Evolutionary conservation across 495 filamentous ascomycete genomes (phyloP).

Genomic region (Podospora comata): DNA sequence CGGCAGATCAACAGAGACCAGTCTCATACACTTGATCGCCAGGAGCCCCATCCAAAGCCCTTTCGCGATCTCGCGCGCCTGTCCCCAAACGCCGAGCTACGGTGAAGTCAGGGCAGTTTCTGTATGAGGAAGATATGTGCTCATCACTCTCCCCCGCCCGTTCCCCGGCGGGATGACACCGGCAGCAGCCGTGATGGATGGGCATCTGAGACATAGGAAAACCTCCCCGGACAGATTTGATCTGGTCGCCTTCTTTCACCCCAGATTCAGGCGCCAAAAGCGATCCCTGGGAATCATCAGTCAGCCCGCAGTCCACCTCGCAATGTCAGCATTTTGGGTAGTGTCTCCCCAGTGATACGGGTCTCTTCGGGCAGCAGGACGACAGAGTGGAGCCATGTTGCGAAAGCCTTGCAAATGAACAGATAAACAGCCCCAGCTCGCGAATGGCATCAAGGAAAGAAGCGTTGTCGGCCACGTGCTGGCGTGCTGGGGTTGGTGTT

Average conservation of each 20-base stretch:
- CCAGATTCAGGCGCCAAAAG: conserved; percentile 23
- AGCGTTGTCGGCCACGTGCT: conserved; percentile 19
- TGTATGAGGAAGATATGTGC: too few species aligned
- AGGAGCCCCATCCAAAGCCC: background rate
- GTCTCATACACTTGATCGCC: background rate
- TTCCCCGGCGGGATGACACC: background rate
- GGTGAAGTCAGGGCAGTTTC: too few species aligned
- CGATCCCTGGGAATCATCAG: conserved; percentile 3
- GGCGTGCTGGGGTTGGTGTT: conserved; percentile 17
- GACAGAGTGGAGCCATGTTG: conserved; percentile 7
- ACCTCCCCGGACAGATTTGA: conserved; percentile 20
- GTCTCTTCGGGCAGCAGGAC: conserved; percentile 14
- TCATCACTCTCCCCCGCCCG: background rate
- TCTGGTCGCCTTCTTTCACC: conserved; percentile 27
- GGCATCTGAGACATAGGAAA: conserved; percentile 22
- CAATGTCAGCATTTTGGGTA: conserved; percentile 22
- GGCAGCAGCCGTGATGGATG: conserved; percentile 7
- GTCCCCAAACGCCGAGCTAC: background rate
- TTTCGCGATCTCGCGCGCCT: background rate
- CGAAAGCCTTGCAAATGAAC: background rate
- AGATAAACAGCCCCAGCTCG: conserved; percentile 6
- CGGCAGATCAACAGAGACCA: background rate
- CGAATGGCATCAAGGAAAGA: conserved; percentile 14
- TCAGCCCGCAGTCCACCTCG: conserved; percentile 20
- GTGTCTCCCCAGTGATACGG: conserved; percentile 9